Evolutionary conservation across 345 rosid species (phyloP), one percentile per base, ranked within the genome.

Genomic region (Gossypium arboreum): DNA sequence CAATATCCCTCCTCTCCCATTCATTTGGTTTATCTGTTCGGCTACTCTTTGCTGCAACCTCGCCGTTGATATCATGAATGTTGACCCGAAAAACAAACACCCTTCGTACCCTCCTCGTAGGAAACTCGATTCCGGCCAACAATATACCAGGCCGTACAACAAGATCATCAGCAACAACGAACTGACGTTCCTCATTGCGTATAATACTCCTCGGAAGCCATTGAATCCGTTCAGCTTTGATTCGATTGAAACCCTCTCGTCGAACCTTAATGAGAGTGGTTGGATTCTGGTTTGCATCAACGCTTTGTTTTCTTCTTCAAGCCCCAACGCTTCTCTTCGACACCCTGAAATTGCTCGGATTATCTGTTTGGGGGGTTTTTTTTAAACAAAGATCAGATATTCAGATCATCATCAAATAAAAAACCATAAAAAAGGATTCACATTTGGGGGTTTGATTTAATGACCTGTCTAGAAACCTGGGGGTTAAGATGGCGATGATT

Each of bases 191-290:
- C 91, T 90, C 94, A 89, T 90, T 63, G 93, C 94, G 73, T 91
- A 89, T 27, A 92, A 76, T 2, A 95, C 99, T 27, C 98, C 99
- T 17, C 92, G 66, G 73, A 95, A 95, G 2, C 99, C 99, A 39
- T 87, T 92, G 85, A 95, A 95, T 0, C 97, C 98, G 51, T 95
- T 92, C 57, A 92, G 89, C 83, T 86, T 93, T 3, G 98, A 93
- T 66, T 92, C 92, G 12, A 85, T 84, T 51, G 88, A 85, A 0
- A 89, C 88, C 65, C 77, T 80, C 77, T 89, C 92, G 60, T 90
- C 94, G 16, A 88, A 88, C 77, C 90, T 78, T 48, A 94, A 78
- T 0, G 92, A 86, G 34, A 90, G 83, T 58, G 93, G 88, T 64
- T 83, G 88, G 77, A 88, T 84, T 67, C 93, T 85, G 55, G 87